Conservation (phyloP, 306 rosid species). For the Malus orientalis region DNA sequence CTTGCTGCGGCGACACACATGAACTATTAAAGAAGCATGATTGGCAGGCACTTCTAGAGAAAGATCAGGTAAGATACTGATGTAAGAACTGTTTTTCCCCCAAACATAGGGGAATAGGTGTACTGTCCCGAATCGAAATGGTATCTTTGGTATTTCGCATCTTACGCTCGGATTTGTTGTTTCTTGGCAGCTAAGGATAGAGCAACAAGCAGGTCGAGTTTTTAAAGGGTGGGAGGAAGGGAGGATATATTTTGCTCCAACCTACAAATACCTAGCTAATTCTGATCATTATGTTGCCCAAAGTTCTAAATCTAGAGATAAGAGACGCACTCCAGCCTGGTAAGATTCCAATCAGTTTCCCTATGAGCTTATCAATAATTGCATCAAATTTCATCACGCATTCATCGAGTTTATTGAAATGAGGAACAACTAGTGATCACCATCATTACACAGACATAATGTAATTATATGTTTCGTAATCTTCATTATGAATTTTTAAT, state of each 20-base stretch:
- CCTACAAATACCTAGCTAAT: slow-evolving; percentile 77
- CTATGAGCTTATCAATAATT: background rate
- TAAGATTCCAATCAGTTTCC: slow-evolving; percentile 21
- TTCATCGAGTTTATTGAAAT: background rate
- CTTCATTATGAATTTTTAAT: background rate
- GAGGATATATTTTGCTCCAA: slow-evolving; percentile 69
- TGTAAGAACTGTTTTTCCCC: background rate
- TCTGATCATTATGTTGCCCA: slow-evolving; percentile 67
- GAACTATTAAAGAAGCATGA: slow-evolving; percentile 60
- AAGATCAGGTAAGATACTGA: slow-evolving; percentile 60
- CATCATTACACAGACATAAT: background rate
- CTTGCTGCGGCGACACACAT: slow-evolving; percentile 41
- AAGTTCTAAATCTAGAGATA: slow-evolving; percentile 56
- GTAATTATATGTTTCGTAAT: slow-evolving; percentile 1
- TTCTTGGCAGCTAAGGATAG: slow-evolving; percentile 54
- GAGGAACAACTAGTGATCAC: slow-evolving; percentile 1
- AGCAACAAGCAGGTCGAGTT: slow-evolving; percentile 78
- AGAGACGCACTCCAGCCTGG: slow-evolving; percentile 91
- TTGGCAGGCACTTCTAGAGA: slow-evolving; percentile 77
- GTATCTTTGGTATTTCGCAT: background rate
- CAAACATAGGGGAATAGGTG: background rate
- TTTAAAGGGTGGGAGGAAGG: slow-evolving; percentile 95
- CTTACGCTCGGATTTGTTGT: background rate
- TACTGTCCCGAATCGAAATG: background rate
- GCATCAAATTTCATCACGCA: background rate